These are phyloP conservation scores for Vitis amurensis DNA, from an alignment of 164 flowering plant species.

Conservation along the genomic window DNA sequence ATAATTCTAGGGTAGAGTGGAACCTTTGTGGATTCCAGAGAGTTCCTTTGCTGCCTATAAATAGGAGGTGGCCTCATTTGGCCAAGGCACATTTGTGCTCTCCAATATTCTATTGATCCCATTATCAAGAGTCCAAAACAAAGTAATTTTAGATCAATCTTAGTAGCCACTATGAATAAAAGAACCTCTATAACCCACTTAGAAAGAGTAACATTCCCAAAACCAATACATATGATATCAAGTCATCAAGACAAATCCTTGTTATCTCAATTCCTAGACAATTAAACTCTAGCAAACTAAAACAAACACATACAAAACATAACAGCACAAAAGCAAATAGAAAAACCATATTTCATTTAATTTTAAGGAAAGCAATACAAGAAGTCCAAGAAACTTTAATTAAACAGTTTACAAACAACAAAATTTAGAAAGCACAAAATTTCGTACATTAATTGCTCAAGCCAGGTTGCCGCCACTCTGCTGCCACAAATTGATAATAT, in stretches of 20 bases:
- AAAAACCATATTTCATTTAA: neutral
- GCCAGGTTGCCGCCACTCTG: constrained; percentile 73
- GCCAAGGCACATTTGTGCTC: no score
- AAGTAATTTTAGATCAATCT: no score
- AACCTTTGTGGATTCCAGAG: no score
- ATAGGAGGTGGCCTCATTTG: no score
- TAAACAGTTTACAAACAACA: neutral
- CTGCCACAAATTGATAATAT: constrained; percentile 95
- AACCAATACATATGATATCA: neutral
- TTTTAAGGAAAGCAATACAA: constrained; percentile 1
- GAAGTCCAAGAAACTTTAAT: neutral
- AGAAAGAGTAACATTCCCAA: neutral
- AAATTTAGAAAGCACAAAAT: neutral
- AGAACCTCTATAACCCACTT: neutral
- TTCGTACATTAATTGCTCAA: constrained; percentile 13
- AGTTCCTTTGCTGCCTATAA: no score
- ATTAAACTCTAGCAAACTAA: neutral
- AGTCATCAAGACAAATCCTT: neutral
- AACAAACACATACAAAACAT: neutral
- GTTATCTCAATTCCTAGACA: neutral
- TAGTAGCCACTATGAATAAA: neutral
- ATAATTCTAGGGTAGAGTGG: no score
- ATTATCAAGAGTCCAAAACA: no score
- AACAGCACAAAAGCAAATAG: neutral
- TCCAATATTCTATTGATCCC: no score